A percentile compares a stretch with the other conserved stretches of the same genome.
phyloP scores from a whole-genome alignment of 2,329 filamentous ascomycete genomes.

The Botrytis pseudocinerea region DNA sequence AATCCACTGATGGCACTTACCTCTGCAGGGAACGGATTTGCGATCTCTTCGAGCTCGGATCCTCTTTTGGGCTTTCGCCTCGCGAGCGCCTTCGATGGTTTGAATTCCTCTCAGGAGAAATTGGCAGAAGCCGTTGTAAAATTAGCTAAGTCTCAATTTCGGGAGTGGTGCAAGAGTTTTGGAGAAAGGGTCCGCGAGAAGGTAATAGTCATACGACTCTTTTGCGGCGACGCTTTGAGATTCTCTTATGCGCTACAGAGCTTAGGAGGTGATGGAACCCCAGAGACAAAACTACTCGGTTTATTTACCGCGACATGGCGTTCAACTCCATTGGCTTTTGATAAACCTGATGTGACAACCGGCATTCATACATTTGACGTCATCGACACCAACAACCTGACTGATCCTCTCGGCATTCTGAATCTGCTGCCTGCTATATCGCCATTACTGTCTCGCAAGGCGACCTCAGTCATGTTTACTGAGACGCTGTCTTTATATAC shows the following conservation, averaged over 20 bases:
- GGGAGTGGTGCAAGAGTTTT: constrained; percentile 20
- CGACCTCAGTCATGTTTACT: constrained; percentile 22
- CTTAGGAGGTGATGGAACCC: neutral
- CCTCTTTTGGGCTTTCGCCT: constrained; percentile 27
- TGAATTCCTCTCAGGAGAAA: neutral
- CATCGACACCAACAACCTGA: constrained; percentile 29
- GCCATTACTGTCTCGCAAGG: constrained; percentile 23
- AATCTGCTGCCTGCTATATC: constrained; percentile 25
- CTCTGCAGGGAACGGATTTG: neutral
- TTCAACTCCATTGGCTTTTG: neutral
- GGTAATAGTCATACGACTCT: constrained; percentile 22
- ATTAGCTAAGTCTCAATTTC: constrained; percentile 19
- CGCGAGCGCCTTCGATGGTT: constrained; percentile 22
- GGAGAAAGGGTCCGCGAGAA: neutral
- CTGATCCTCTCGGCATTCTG: constrained; percentile 25
- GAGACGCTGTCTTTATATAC: constrained; percentile 14
- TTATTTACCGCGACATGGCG: constrained; percentile 3
- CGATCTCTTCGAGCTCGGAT: constrained; percentile 24
- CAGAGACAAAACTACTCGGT: neutral
- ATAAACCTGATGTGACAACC: neutral
- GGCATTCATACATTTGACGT: neutral
- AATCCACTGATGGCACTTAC: constrained; percentile 27
- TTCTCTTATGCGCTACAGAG: constrained; percentile 26
- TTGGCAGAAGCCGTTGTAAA: constrained; percentile 3
- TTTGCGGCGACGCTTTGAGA: constrained; percentile 26